Percentiles rank a stretch among this genome's conserved stretches.
These are phyloP conservation scores for Pythium dissimile DNA, from an alignment of 352 stramenopile species.

Conservation along the genomic window DNA sequence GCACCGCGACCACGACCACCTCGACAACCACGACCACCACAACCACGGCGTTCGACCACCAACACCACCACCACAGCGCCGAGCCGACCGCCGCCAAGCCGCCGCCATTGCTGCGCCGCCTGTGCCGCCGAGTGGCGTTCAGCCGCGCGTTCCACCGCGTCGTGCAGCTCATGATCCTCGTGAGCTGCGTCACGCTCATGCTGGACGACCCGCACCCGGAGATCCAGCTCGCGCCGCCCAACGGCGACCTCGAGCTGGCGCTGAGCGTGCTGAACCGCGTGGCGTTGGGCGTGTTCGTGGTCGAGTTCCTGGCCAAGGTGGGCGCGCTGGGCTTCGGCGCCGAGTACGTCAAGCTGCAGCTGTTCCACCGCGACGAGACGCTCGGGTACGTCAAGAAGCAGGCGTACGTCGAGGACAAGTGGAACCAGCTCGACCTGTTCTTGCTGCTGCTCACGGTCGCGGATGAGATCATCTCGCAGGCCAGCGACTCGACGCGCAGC, in stretches of 20 bases:
- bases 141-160: constrained; percentile 49
- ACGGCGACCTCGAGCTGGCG: constrained; percentile 26
- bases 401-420: constrained; percentile 72
- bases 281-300: constrained; percentile 43
- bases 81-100: background rate
- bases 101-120: background rate
- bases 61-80: background rate
- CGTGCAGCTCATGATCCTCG: constrained; percentile 66
- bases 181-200: constrained; percentile 68
- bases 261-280: constrained; percentile 42
- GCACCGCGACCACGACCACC: background rate
- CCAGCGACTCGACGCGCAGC: constrained; percentile 34
- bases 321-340: constrained; percentile 50
- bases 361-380: constrained; percentile 62
- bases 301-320: constrained; percentile 68
- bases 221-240: constrained; percentile 44
- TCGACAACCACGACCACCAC: background rate
- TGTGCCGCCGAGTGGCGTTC: constrained; percentile 29
- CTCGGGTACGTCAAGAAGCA: constrained; percentile 61
- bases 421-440: constrained; percentile 71
- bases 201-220: constrained; percentile 68
- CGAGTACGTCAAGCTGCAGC: constrained; percentile 50
- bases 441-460: constrained; percentile 51
- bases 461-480: constrained; percentile 52
- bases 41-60: background rate